Conservation (phyloP, 2,329 filamentous ascomycete genomes). For the Coniochaeta pulveracea region DNA sequence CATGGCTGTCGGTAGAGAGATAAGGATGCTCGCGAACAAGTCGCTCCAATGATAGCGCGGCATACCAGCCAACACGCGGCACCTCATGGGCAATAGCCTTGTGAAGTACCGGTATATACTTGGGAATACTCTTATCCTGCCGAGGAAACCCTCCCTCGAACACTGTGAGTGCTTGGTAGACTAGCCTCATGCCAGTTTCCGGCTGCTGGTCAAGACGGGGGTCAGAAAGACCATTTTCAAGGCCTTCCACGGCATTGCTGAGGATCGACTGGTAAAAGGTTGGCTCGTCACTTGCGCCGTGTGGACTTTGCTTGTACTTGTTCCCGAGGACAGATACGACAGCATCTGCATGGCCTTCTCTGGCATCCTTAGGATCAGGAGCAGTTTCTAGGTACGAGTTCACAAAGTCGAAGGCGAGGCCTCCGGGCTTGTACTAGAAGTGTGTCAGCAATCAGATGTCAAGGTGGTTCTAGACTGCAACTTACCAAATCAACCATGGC, state of each 20-base stretch:
- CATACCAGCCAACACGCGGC: too few relatives aligned
- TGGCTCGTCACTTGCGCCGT: too few relatives aligned
- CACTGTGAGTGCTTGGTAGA: constrained; percentile 13
- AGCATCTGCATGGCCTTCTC: constrained; percentile 7
- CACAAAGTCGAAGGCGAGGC: constrained; percentile 12
- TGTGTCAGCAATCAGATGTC: constrained; percentile 4
- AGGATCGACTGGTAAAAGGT: too few relatives aligned
- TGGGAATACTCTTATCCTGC: constrained; percentile 23
- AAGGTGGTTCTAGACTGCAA: not conserved
- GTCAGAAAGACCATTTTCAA: too few relatives aligned
- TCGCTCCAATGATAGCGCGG: too few relatives aligned
- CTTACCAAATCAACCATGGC: constrained; percentile 15
- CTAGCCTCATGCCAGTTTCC: too few relatives aligned
- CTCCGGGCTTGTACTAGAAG: constrained; percentile 12
- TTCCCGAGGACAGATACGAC: constrained; percentile 32
- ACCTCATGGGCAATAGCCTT: constrained; percentile 23
- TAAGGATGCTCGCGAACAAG: constrained; percentile 27
- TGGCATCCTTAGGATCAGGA: not conserved
- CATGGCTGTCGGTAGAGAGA: constrained; percentile 28
- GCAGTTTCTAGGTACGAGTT: constrained; percentile 4
- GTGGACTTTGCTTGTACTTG: constrained; percentile 28
- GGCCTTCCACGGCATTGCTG: too few relatives aligned
- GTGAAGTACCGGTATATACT: constrained; percentile 13
- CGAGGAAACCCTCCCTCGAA: constrained; percentile 18
- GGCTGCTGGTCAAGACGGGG: too few relatives aligned